A percentile compares a stretch with the other conserved stretches of the same genome.
These are phyloP conservation scores for Echinosophora koreensis DNA, from an alignment of 306 rosid genomes.

Conservation along the genomic window DNA sequence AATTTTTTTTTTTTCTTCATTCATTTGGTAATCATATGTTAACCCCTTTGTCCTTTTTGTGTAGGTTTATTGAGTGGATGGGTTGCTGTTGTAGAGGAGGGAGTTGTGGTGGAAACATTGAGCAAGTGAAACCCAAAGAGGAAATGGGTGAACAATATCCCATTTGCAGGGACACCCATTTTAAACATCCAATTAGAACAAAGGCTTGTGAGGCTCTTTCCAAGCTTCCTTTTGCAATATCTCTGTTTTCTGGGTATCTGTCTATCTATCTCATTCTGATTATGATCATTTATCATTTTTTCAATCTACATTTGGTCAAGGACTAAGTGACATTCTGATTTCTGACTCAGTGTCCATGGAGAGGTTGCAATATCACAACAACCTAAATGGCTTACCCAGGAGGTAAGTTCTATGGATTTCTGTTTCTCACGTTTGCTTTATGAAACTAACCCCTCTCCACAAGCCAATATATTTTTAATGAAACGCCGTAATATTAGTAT, in stretches of 20 bases:
- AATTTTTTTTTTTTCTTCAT: background rate
- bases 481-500: background rate
- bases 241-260: slow-evolving; percentile 66
- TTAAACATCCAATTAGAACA: slow-evolving; percentile 64
- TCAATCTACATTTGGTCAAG: background rate
- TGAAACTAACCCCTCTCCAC: background rate
- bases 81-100: slow-evolving; percentile 89
- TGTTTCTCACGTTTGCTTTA: too few relatives aligned
- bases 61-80: slow-evolving; percentile 76
- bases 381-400: slow-evolving; percentile 70
- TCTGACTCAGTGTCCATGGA: slow-evolving; percentile 64
- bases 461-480: background rate
- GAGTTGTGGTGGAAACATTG: slow-evolving; percentile 39
- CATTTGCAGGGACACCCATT: slow-evolving; percentile 63
- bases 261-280: background rate
- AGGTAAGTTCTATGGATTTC: slow-evolving; percentile 27
- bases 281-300: background rate
- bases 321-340: slow-evolving; percentile 13
- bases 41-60: background rate
- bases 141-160: slow-evolving; percentile 48
- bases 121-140: slow-evolving; percentile 41
- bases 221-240: slow-evolving; percentile 66
- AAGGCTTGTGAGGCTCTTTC: slow-evolving; percentile 79
- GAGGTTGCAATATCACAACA: slow-evolving; percentile 81
- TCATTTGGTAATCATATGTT: background rate